phyloP scores from a whole-genome alignment of 257 asterid genomes.

The Solanum commersonii region DNA sequence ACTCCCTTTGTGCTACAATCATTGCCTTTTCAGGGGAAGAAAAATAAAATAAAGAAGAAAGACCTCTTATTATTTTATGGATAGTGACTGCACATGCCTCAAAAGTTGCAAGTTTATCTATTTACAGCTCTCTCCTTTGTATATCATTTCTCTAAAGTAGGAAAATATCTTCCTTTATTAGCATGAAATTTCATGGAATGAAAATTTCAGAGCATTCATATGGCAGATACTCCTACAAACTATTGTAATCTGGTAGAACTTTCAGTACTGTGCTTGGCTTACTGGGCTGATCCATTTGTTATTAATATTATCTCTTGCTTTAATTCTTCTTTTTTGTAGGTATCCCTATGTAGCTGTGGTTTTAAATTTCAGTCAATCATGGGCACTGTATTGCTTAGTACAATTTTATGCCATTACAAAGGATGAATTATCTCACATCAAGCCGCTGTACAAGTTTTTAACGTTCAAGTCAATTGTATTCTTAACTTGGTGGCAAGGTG shows the following conservation, averaged over 20 bases:
- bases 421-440: conserved; percentile 82
- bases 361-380: conserved; percentile 92
- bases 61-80: not conserved
- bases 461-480: conserved; percentile 96
- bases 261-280: not conserved
- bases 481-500: conserved; percentile 99
- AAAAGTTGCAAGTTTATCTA: not conserved
- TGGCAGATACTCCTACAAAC: not conserved
- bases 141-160: not conserved
- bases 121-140: not conserved
- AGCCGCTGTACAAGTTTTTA: conserved; percentile 86
- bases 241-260: not conserved
- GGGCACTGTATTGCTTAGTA: conserved; percentile 97
- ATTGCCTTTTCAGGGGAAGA: not conserved
- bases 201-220: not conserved
- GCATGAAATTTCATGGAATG: not conserved
- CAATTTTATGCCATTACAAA: conserved; percentile 87
- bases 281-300: not conserved
- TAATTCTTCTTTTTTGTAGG: conserved; percentile 34
- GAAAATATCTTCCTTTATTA: not conserved
- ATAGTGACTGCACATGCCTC: not conserved
- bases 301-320: not conserved
- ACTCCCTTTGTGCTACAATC: not conserved
- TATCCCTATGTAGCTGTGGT: conserved; percentile 91
- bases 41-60: not conserved